Conservation (phyloP, 202 grass and related monocot genomes). For the Zoysia matrella region DNA sequence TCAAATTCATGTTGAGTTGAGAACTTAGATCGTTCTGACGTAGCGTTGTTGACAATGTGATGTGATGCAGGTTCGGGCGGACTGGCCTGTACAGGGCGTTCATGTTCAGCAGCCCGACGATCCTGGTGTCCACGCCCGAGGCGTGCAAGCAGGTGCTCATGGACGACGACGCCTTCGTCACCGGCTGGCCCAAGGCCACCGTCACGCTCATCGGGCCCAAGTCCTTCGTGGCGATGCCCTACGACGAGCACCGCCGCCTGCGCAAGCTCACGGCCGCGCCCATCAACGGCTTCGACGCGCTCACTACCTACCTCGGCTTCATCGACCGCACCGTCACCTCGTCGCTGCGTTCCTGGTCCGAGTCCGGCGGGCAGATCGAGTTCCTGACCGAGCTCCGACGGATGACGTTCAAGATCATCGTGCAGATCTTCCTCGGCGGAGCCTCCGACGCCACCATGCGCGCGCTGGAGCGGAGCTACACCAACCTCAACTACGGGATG, state of each 20-base stretch:
- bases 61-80: constrained; percentile 61
- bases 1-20: too few relatives aligned
- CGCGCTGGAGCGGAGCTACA: constrained; percentile 74
- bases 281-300: constrained; percentile 79
- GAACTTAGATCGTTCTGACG: too few relatives aligned
- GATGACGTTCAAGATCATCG: constrained; percentile 88
- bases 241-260: constrained; percentile 72
- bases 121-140: constrained; percentile 61
- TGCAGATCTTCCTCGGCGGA: constrained; percentile 81
- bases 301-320: constrained; percentile 70
- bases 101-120: constrained; percentile 93
- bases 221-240: constrained; percentile 66
- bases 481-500: constrained; percentile 75
- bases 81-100: constrained; percentile 73
- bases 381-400: constrained; percentile 81
- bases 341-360: constrained; percentile 51
- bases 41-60: too few relatives aligned
- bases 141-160: constrained; percentile 77
- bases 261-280: constrained; percentile 65
- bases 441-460: constrained; percentile 39
- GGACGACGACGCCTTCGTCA: constrained; percentile 69
- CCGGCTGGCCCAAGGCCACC: constrained; percentile 80
- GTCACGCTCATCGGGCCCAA: constrained; percentile 69
- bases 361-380: constrained; percentile 38
- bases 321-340: constrained; percentile 63